Evolutionary conservation across 768 basidiomycete species (phyloP).

Genomic region (Pulveroboletus ravenelii): DNA sequence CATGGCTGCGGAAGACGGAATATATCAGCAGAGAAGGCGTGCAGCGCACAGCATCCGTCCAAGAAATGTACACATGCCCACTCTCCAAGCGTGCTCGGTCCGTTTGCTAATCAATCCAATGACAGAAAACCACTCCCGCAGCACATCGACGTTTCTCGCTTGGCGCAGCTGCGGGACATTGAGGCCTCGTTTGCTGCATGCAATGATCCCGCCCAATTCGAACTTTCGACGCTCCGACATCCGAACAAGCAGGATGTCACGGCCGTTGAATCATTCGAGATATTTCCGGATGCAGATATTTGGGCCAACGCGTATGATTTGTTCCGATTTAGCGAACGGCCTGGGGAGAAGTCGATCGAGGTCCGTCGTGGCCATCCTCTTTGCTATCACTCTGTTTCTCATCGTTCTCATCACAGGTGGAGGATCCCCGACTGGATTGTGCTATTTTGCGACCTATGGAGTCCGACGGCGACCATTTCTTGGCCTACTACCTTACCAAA

Average conservation of each 20-base stretch:
- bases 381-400: neutral
- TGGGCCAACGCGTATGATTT: constrained; percentile 90
- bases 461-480: constrained; percentile 82
- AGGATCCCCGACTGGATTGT: constrained; percentile 79
- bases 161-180: constrained; percentile 72
- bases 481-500: constrained; percentile 78
- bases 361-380: constrained; percentile 35
- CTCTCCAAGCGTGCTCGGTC: neutral
- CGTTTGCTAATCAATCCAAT: neutral
- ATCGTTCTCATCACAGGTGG: constrained; percentile 39
- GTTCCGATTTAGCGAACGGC: constrained; percentile 80
- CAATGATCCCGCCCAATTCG: constrained; percentile 51
- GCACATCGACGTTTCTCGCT: constrained; percentile 65
- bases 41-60: constrained; percentile 36
- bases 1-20: constrained; percentile 92
- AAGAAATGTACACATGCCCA: constrained; percentile 50
- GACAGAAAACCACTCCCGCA: constrained; percentile 46
- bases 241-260: constrained; percentile 74
- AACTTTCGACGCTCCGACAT: constrained; percentile 58
- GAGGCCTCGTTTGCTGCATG: constrained; percentile 66
- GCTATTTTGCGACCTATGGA: constrained; percentile 86
- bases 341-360: constrained; percentile 71
- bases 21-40: constrained; percentile 69
- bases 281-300: constrained; percentile 79
- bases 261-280: constrained; percentile 76